These are phyloP conservation scores for Scopulariopsis brevicaulis DNA, from an alignment of 2,329 filamentous ascomycete species.

Conservation along the genomic window DNA sequence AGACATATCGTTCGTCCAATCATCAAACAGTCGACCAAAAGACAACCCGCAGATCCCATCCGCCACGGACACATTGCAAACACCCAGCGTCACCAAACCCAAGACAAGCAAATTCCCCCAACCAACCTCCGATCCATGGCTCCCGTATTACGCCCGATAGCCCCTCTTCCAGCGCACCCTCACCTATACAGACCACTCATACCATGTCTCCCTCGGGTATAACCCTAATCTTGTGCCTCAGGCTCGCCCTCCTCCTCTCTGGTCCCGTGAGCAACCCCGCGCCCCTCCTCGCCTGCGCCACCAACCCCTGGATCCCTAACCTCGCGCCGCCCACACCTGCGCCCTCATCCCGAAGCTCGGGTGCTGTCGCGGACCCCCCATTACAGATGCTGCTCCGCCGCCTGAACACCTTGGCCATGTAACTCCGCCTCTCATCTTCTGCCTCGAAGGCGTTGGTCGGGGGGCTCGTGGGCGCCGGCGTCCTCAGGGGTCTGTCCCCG, in stretches of 20 bases:
- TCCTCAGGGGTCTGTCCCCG: neutral
- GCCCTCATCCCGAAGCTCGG: neutral
- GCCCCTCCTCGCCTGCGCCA: conserved; percentile 8
- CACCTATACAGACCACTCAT: neutral
- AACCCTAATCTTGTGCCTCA: conserved; percentile 1
- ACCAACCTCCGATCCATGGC: neutral
- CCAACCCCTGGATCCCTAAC: conserved; percentile 5
- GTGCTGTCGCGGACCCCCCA: neutral
- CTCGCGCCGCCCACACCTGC: neutral
- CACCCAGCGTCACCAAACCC: neutral
- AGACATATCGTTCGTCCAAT: neutral
- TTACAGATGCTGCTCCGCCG: neutral
- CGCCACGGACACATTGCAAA: neutral
- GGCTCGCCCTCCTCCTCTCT: neutral
- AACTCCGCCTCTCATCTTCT: neutral
- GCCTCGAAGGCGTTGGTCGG: neutral
- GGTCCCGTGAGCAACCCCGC: neutral
- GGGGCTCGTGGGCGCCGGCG: neutral
- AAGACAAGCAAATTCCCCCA: neutral
- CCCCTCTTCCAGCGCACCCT: neutral
- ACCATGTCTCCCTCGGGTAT: neutral
- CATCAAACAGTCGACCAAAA: neutral
- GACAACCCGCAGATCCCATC: neutral
- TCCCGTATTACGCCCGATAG: neutral
- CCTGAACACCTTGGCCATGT: neutral